Base-by-base conservation (phyloP, 495 filamentous ascomycete genomes). In the Mycothermus thermophilus region DNA sequence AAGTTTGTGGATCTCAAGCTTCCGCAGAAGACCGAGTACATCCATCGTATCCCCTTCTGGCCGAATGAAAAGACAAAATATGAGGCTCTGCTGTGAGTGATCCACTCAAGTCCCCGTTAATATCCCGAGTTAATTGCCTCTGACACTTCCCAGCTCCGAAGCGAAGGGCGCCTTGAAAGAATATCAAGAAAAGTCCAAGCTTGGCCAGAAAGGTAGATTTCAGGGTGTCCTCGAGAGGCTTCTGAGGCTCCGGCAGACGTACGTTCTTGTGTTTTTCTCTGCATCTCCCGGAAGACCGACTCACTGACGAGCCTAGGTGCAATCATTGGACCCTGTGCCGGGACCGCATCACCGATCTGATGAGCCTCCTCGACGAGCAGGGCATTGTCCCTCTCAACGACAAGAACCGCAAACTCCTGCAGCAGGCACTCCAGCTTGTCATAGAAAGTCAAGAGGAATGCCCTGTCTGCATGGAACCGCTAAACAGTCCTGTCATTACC, bases 271-370 rank as follows among this genome's bases (percentile, higher is more conserved):
- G 25, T 3, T n/a, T 8, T 9, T 14, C 6, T 11, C n/a, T n/a
- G 3, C 0, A 5, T 16, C 23, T 23, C n/a, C n/a, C n/a, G n/a
- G 15, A 5, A n/a, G 1, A 1, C 5, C n/a, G 4, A 1, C 4
- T 24, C 22, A 19, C 35, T 52, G 18, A 49, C 49, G 17, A 27
- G 9, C 10, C 12, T 30, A 52, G 49, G 20, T 65, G 87, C 57
- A 84, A 88, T 41, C 87, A 93, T 54, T 88, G 83, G 81, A 75
- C 74, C 9, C 64, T 95, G 2, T 82, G 79, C 51, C 79, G 81
- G 22, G 63, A 72, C 16, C 76, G 83, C 4, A 60, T 92, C 11
- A 69, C 72, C n/a, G 72, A 77, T 12, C 66, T 93, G 5, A 58
- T 85, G 39, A 60, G 64, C 7, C 58, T 79, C 6, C 59, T 92